Conservation (phyloP, 208 protist genomes). For the Wallacemonas collosoma region DNA sequence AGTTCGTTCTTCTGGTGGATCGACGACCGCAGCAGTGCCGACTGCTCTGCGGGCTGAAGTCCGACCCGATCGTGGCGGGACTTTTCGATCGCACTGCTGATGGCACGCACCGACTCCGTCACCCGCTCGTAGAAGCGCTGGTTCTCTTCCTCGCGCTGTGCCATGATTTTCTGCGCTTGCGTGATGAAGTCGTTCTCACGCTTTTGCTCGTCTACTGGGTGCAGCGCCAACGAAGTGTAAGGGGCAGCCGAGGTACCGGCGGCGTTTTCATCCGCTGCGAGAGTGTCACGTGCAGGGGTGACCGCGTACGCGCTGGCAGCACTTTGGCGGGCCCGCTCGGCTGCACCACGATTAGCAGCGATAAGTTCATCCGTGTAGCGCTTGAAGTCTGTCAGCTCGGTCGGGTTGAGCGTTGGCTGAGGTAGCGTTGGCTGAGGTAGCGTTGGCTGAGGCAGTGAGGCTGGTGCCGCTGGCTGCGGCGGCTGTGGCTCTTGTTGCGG, state of each 20-base stretch:
- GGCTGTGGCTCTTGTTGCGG: background rate
- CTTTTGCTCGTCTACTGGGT: conserved; percentile 17
- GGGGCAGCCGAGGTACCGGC: background rate
- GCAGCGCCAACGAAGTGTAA: background rate
- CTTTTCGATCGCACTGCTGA: conserved; percentile 22
- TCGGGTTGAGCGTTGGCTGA: conserved; percentile 37
- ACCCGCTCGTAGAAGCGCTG: conserved; percentile 49
- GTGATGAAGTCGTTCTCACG: conserved; percentile 57
- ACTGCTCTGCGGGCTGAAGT: conserved; percentile 58
- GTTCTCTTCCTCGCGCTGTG: conserved; percentile 48
- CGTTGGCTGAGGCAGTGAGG: conserved; percentile 1
- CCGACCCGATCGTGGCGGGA: conserved; percentile 23
- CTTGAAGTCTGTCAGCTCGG: conserved; percentile 52
- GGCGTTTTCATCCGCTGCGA: no score
- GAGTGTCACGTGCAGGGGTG: no score
- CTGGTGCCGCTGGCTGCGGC: conserved; percentile 2
- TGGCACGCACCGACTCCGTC: conserved; percentile 29
- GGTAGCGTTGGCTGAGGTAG: conserved; percentile 8
- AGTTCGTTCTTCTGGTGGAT: conserved; percentile 78
- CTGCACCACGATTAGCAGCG: conserved; percentile 22
- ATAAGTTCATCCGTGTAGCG: conserved; percentile 72
- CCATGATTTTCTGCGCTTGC: conserved; percentile 42
- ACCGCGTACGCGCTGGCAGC: background rate
- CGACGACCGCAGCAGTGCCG: conserved; percentile 56
- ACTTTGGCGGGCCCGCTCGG: background rate